A percentile compares a stretch with the other conserved stretches of the same genome.
Conservation (phyloP, 2,329 filamentous ascomycete genomes). For the Sporothrix pseudoabietina region DNA sequence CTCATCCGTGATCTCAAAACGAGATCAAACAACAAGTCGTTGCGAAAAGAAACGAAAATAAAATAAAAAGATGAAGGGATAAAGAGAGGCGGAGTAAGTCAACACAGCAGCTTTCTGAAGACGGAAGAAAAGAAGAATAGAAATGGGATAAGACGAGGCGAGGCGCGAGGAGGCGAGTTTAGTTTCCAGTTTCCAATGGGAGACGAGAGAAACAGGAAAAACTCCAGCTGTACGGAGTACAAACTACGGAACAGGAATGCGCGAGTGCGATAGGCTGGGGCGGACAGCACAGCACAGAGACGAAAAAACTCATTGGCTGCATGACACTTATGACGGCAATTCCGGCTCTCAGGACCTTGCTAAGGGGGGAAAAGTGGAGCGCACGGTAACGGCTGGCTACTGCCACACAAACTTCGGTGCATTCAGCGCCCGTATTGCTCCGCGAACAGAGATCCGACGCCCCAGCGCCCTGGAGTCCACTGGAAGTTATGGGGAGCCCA, state of each 20-base stretch:
- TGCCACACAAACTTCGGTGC: neutral
- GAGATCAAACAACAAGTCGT: neutral
- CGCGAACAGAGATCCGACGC: constrained; percentile 21
- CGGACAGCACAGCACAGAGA: constrained; percentile 12
- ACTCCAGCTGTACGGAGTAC: constrained; percentile 17
- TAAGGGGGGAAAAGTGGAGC: constrained; percentile 27
- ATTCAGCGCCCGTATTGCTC: constrained; percentile 29
- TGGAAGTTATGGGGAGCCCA: neutral
- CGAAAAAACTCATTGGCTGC: constrained; percentile 30
- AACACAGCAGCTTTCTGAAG: neutral
- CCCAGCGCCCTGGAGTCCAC: neutral
- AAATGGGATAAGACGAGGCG: neutral
- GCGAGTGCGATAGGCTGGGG: constrained; percentile 17
- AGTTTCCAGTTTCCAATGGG: constrained; percentile 21
- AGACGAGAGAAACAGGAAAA: constrained; percentile 28
- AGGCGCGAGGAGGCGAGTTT: constrained; percentile 20
- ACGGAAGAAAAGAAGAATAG: neutral
- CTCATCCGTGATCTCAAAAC: constrained; percentile 13
- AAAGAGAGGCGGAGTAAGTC: constrained; percentile 29
- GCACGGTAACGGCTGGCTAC: constrained; percentile 20
- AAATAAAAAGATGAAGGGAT: neutral
- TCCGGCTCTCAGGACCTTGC: constrained; percentile 28
- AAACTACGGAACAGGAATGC: neutral
- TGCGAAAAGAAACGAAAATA: neutral
- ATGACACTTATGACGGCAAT: constrained; percentile 30